Conservation (phyloP, 208 protist genomes). For the Balamuthia mandrillaris region DNA sequence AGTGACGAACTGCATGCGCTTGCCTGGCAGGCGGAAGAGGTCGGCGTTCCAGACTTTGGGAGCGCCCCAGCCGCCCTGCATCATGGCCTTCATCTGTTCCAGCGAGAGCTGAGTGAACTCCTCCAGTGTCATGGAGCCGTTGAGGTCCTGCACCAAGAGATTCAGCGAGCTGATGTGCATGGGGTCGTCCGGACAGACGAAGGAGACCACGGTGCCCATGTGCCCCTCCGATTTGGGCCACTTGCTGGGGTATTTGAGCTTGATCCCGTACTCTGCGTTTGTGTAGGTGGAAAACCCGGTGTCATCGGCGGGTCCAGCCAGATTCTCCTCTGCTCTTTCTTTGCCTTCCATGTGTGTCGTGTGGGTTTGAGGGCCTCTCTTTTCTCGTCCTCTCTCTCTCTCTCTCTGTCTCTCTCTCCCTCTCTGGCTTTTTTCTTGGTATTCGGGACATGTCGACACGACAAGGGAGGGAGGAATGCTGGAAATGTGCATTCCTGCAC, state of each 20-base stretch:
- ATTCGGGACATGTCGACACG: no score
- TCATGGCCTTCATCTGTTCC: neutral
- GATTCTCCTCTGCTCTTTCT: neutral
- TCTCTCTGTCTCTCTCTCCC: no score
- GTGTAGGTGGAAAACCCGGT: neutral
- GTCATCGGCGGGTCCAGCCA: neutral
- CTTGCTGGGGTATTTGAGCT: neutral
- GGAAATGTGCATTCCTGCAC: neutral
- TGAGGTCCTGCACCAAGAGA: neutral
- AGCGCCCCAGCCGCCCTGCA: neutral
- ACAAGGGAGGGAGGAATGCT: no score
- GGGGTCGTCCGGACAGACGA: neutral
- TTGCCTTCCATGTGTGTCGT: no score
- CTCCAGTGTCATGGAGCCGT: neutral
- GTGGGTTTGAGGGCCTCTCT: no score
- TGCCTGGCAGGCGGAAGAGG: neutral
- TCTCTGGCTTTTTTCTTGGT: no score
- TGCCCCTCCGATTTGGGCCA: neutral
- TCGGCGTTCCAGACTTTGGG: neutral
- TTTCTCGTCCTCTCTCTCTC: no score
- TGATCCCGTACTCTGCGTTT: neutral
- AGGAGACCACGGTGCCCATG: conserved; percentile 17
- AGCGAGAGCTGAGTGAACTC: neutral
- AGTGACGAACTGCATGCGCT: neutral
- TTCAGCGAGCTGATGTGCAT: neutral